Evolutionary conservation across 2,329 filamentous ascomycete species (phyloP).

Genomic region (Talaromyces sp.): DNA sequence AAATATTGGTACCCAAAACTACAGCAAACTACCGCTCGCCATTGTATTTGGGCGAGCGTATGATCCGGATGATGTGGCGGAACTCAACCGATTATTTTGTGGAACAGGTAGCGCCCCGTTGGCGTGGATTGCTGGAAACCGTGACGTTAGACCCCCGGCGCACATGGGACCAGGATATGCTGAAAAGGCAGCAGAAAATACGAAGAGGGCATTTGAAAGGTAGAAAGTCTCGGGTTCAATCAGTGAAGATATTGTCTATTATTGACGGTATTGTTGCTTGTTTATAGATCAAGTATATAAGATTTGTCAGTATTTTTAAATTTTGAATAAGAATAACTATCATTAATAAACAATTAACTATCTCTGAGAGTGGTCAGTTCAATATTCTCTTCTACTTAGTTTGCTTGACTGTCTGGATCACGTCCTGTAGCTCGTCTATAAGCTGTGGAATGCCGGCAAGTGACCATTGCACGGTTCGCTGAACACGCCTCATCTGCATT

Average conservation of each 20-base stretch:
- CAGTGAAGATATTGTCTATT: slow-evolving; percentile 11
- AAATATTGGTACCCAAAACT: slow-evolving; percentile 23
- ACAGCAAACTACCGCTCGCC: slow-evolving; percentile 19
- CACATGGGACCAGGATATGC: slow-evolving; percentile 17
- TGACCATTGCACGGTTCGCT: not conserved
- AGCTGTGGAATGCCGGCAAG: slow-evolving; percentile 1
- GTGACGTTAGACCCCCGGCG: slow-evolving; percentile 8
- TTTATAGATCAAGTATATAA: no score
- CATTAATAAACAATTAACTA: no score
- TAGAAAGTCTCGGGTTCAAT: slow-evolving; percentile 17
- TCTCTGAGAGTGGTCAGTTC: no score
- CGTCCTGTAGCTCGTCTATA: not conserved
- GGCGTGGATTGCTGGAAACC: slow-evolving; percentile 5
- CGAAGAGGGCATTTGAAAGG: slow-evolving; percentile 14
- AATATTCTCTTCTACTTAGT: not conserved
- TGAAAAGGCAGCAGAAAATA: slow-evolving; percentile 13
- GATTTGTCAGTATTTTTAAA: no score
- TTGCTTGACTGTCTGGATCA: not conserved
- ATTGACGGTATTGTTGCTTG: not conserved
- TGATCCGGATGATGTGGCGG: slow-evolving; percentile 14
- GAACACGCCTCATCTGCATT: slow-evolving; percentile 2
- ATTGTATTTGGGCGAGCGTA: slow-evolving; percentile 26
- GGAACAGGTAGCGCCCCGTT: not conserved
- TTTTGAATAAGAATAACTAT: no score
- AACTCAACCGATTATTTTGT: not conserved